phyloP scores from a whole-genome alignment of 164 flowering plant species.

The Aristolochia fimbriata region DNA sequence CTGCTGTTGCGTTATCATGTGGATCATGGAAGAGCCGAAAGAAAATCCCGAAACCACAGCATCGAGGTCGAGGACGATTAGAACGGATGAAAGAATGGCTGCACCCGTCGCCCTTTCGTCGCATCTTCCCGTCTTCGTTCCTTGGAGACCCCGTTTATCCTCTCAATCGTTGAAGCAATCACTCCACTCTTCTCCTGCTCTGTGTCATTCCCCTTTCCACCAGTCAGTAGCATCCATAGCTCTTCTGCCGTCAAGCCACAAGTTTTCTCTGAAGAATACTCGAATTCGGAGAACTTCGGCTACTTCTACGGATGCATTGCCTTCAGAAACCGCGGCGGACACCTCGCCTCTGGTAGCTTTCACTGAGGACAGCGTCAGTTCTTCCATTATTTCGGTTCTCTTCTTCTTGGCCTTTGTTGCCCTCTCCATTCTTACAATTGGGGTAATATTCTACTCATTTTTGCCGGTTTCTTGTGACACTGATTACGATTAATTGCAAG shows the following conservation, averaged over 20 bases:
- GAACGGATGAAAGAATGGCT: constrained; percentile 28
- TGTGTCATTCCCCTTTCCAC: constrained; percentile 3
- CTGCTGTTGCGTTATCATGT: no score
- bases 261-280: constrained; percentile 4
- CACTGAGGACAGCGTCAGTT: constrained; percentile 26
- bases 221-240: constrained; percentile 6
- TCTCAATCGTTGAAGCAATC: constrained; percentile 5
- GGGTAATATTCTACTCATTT: constrained; percentile 34
- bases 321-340: constrained; percentile 23
- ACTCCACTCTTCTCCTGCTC: constrained; percentile 1
- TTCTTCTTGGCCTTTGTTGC: constrained; percentile 57
- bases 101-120: constrained; percentile 18
- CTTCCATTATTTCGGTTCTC: constrained; percentile 41
- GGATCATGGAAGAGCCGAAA: background rate
- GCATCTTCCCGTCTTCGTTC: constrained; percentile 9
- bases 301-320: constrained; percentile 17
- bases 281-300: constrained; percentile 25
- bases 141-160: constrained; percentile 5
- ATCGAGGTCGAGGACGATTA: no score
- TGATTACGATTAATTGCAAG: background rate
- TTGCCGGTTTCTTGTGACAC: background rate
- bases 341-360: constrained; percentile 29
- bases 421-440: constrained; percentile 61
- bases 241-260: constrained; percentile 5
- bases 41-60: no score